Evolutionary conservation across 805 yeast species (phyloP), one percentile per base, ranked within the genome.

Genomic region (Candida andamanensis): DNA sequence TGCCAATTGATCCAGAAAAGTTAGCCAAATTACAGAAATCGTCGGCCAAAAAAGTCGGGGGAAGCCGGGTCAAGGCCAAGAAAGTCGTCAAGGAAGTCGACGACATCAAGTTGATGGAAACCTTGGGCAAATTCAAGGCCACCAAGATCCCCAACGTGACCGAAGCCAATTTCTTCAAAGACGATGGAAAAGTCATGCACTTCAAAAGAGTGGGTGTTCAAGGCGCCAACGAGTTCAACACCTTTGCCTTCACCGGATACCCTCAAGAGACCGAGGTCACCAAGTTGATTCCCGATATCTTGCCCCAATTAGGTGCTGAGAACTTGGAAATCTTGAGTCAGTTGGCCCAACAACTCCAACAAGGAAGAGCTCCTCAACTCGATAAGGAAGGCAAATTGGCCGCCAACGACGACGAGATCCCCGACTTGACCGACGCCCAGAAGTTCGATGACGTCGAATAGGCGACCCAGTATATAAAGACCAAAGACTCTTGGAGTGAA

Each of bases 111-210:
- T 75, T 90, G 63, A 87, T 85, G 69, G 84, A 80, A 51, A 78
- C 90, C 56, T 73, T 90, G 67, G 81, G 79, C 63, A 87, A 89
- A 72, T 74, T 90, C 62, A 81, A 84, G 67, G 94, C 89, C 46
- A 85, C 82, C 67, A 82, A 86, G 54, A 69, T 90, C 51, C 87
- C 83, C 48, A 86, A 84, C 55, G 80, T 90, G 54, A 95, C 86
- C 63, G 97, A 90, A 74, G 97, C 95, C 56, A 90, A 89, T 78
- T 85, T 90, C 75, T 89, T 92, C 84, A 83, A 75, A 67, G 95
- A 86, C 45, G 96, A 90, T 64, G 97, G 97, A 59, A 82, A 80
- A 60, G 96, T 92, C 45, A 71, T 90, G 66, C 96, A 90, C 73
- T 86, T 92, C 77, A 79, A 84, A 75, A 82, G 92, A 66, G 96